Conservation (phyloP, 805 yeast genomes). For the Candida orba region DNA sequence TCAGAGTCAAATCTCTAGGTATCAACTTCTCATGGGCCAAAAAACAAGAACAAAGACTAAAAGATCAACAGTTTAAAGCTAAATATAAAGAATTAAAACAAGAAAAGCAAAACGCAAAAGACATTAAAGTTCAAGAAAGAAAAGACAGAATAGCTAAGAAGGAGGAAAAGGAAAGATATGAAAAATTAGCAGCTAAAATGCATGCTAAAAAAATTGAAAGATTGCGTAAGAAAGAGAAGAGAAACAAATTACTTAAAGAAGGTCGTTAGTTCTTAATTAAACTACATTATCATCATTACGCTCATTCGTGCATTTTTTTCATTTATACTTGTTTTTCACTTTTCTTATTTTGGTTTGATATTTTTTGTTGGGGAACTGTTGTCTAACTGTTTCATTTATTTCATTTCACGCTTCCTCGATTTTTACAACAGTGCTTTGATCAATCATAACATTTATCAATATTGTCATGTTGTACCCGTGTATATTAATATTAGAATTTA, state of each 20-base stretch:
- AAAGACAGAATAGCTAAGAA: slow-evolving; percentile 70
- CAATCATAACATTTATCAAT: no score
- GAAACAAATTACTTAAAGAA: slow-evolving; percentile 87
- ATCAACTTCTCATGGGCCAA: slow-evolving; percentile 56
- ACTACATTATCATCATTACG: no score
- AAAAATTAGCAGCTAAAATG: slow-evolving; percentile 76
- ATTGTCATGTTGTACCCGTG: no score
- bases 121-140: slow-evolving; percentile 44
- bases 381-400: no score
- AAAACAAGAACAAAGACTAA: slow-evolving; percentile 57
- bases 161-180: slow-evolving; percentile 87
- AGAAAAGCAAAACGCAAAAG: slow-evolving; percentile 61
- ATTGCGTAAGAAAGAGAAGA: slow-evolving; percentile 83
- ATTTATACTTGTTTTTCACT: neutral
- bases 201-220: slow-evolving; percentile 89
- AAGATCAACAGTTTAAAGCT: slow-evolving; percentile 60
- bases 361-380: no score
- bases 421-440: no score
- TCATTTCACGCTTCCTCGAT: no score
- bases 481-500: no score
- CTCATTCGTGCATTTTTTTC: neutral
- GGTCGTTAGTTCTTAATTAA: slow-evolving; percentile 40
- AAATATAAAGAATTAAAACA: slow-evolving; percentile 67
- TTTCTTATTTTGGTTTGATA: neutral
- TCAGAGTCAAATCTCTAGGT: slow-evolving; percentile 55